A percentile compares a stretch with the other conserved stretches of the same genome.
These are phyloP conservation scores for Marsdenia floribunda DNA, from an alignment of 257 asterid genomes.

Conservation along the genomic window DNA sequence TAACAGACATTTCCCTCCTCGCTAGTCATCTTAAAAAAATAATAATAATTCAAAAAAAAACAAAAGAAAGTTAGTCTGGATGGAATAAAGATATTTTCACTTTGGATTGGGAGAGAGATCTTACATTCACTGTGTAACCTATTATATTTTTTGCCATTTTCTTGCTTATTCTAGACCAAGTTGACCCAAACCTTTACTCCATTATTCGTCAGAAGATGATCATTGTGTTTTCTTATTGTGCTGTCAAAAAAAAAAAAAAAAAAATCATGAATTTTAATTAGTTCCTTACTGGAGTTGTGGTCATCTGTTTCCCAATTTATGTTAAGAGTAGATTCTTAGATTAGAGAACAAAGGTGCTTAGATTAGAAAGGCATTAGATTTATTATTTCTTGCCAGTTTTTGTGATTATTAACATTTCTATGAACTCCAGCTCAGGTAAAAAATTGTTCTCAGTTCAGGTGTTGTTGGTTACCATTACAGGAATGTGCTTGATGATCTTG, in stretches of 20 bases:
- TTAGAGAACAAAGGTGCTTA: neutral
- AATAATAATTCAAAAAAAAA: neutral
- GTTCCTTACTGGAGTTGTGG: neutral
- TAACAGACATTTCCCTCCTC: neutral
- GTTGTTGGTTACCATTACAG: neutral
- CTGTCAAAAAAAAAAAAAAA: neutral
- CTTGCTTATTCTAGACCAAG: neutral
- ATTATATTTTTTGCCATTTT: neutral
- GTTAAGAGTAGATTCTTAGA: neutral
- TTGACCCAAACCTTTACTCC: neutral
- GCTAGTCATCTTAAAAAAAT: neutral
- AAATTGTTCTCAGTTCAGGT: neutral
- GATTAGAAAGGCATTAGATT: neutral
- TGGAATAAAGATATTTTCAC: neutral
- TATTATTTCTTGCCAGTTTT: neutral
- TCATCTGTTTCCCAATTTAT: neutral
- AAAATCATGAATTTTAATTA: neutral
- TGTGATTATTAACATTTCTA: neutral
- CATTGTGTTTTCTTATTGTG: neutral
- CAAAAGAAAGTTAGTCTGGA: neutral
- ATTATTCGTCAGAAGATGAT: neutral
- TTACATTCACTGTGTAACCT: neutral
- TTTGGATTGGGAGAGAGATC: neutral
- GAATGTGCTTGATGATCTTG: neutral
- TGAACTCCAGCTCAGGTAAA: neutral